Percentiles rank a stretch among this genome's conserved stretches.
phyloP scores from a whole-genome alignment of 805 yeast species.

The Suhomyces vadensis region DNA sequence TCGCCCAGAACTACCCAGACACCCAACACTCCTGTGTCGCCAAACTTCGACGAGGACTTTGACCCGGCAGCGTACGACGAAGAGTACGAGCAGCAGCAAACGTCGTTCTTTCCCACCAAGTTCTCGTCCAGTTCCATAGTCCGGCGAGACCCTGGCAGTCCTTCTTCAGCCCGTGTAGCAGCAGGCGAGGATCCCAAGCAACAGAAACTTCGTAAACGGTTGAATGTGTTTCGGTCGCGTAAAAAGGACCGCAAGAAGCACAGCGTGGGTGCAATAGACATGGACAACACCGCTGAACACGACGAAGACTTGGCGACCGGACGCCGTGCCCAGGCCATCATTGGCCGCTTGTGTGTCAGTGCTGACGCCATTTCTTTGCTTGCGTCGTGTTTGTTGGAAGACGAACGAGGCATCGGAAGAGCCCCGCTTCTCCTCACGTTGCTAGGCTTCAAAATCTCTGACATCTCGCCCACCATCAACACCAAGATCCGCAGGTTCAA shows the following conservation, averaged over 20 bases:
- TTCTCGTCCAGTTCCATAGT: conserved; percentile 8
- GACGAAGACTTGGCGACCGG: conserved; percentile 33
- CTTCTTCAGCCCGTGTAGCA: neutral
- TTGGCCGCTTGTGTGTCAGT: conserved; percentile 56
- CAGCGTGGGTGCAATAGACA: conserved; percentile 16
- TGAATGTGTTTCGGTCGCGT: conserved; percentile 28
- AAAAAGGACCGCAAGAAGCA: conserved; percentile 23
- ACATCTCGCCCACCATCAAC: conserved; percentile 41
- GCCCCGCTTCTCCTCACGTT: conserved; percentile 82
- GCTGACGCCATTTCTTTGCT: conserved; percentile 73
- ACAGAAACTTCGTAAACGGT: conserved; percentile 20
- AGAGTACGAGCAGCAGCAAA: neutral
- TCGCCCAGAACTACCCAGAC: neutral
- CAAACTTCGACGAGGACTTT: neutral
- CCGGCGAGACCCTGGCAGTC: conserved; percentile 1
- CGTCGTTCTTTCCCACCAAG: conserved; percentile 12
- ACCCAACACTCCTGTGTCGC: neutral
- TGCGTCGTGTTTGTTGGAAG: conserved; percentile 72
- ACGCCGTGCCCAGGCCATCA: conserved; percentile 36
- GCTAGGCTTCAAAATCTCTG: conserved; percentile 63
- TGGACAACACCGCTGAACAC: conserved; percentile 18
- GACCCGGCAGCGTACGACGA: neutral
- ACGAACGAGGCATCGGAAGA: conserved; percentile 72
- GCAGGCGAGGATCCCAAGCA: conserved; percentile 19
- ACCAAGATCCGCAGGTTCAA: conserved; percentile 51